These are phyloP conservation scores for Chalaropsis ovoidea DNA, from an alignment of 2,329 filamentous ascomycete species.

Conservation along the genomic window DNA sequence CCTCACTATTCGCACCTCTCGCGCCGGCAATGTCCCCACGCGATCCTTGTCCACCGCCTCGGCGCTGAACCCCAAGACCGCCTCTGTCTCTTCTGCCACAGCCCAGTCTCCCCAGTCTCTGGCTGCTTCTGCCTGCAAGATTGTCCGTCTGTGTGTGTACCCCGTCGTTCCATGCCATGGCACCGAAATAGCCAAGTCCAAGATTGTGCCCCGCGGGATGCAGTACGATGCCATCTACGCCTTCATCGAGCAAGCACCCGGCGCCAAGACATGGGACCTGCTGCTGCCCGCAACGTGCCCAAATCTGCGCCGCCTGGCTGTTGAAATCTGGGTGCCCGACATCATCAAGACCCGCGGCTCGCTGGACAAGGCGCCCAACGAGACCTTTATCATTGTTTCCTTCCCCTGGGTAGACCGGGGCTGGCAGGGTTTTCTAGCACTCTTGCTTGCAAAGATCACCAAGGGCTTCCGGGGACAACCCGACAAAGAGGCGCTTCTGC, in stretches of 20 bases:
- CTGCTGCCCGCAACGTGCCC: conserved; percentile 18
- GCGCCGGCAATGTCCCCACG: conserved; percentile 21
- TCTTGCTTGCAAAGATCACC: conserved; percentile 43
- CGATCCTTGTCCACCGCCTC: background rate
- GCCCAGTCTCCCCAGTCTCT: background rate
- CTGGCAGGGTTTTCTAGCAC: conserved; percentile 38
- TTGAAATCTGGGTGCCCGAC: conserved; percentile 61
- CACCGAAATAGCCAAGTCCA: conserved; percentile 57
- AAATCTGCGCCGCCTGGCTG: conserved; percentile 55
- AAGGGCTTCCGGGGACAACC: conserved; percentile 42
- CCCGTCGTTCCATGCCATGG: conserved; percentile 74
- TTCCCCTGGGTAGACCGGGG: conserved; percentile 50
- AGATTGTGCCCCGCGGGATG: conserved; percentile 58
- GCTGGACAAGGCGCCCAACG: conserved; percentile 34
- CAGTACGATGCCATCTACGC: conserved; percentile 74
- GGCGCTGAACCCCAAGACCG: background rate
- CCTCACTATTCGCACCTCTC: conserved; percentile 29
- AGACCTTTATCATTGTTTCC: conserved; percentile 52
- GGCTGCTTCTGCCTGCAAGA: conserved; percentile 43
- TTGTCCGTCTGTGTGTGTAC: conserved; percentile 55
- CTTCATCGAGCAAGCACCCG: conserved; percentile 55
- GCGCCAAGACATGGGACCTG: conserved; percentile 30
- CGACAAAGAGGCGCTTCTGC: conserved; percentile 56
- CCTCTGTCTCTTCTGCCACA: background rate
- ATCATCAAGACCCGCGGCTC: conserved; percentile 43